phyloP scores from a whole-genome alignment of 495 filamentous ascomycete species.

The Clavariopsis aquatica region DNA sequence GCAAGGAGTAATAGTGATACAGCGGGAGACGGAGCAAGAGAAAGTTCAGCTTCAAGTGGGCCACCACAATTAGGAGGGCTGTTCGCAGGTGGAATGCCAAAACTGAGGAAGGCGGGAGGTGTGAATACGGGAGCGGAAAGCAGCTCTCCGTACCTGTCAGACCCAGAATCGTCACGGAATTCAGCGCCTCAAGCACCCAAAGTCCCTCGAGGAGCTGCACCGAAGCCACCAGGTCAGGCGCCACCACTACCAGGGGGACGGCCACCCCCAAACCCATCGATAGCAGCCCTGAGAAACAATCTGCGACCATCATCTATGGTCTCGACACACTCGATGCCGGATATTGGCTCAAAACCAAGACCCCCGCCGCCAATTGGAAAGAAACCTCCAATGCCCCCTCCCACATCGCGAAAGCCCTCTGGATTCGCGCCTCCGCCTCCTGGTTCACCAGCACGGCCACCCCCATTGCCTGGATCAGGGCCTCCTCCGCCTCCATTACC shows the following conservation, averaged over 20 bases:
- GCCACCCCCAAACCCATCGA: slow-evolving; percentile 51
- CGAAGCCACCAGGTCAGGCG: slow-evolving; percentile 67
- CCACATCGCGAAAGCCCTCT: slow-evolving; percentile 63
- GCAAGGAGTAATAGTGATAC: slow-evolving; percentile 81
- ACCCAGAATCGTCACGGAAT: slow-evolving; percentile 65
- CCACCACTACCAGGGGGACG: slow-evolving; percentile 61
- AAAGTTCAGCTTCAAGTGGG: slow-evolving; percentile 50
- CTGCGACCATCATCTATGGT: slow-evolving; percentile 43
- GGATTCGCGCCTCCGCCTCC: slow-evolving; percentile 37
- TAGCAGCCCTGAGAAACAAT: slow-evolving; percentile 43
- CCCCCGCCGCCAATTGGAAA: slow-evolving; percentile 50
- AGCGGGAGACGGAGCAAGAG: slow-evolving; percentile 50
- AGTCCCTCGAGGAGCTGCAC: slow-evolving; percentile 59
- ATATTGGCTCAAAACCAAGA: slow-evolving; percentile 43
- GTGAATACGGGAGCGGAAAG: slow-evolving; percentile 83
- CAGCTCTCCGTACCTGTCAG: slow-evolving; percentile 76
- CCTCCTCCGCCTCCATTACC: slow-evolving; percentile 50
- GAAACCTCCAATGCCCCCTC: slow-evolving; percentile 49
- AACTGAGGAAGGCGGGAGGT: slow-evolving; percentile 81
- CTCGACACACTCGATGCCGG: slow-evolving; percentile 40
- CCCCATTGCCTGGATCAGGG: slow-evolving; percentile 49
- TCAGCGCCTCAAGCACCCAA: slow-evolving; percentile 43
- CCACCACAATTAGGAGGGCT: slow-evolving; percentile 85
- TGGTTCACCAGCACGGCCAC: slow-evolving; percentile 42
- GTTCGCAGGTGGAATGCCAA: slow-evolving; percentile 94